Conservation (phyloP, 768 basidiomycete species). For the Termitomyces sp. region DNA sequence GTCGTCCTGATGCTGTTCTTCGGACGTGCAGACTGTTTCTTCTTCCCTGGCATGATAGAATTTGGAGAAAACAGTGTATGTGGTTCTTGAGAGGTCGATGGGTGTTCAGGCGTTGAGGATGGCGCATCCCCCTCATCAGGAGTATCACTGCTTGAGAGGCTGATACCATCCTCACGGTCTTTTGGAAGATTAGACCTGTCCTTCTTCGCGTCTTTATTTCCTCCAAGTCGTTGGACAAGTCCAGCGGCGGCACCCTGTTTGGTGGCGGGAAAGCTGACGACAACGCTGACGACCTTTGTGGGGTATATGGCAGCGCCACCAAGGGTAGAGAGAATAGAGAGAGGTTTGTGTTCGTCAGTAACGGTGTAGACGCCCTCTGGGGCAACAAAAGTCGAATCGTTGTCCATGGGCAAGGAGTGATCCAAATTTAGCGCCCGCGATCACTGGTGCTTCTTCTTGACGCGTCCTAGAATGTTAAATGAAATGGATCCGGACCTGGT, state of each 20-base stretch:
- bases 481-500: conserved; percentile 6
- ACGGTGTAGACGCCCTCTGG: conserved; percentile 88
- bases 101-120: conserved; percentile 34
- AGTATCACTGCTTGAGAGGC: conserved; percentile 79
- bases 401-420: conserved; percentile 51
- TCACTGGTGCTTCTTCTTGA: conserved; percentile 8
- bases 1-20: conserved; percentile 90
- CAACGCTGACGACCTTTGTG: conserved; percentile 55
- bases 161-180: conserved; percentile 62
- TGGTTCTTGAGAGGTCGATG: conserved; percentile 25
- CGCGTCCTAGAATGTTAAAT: not conserved
- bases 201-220: conserved; percentile 60
- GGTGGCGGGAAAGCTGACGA: conserved; percentile 53
- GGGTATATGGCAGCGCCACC: conserved; percentile 42
- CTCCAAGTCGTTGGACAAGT: conserved; percentile 62
- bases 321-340: conserved; percentile 30
- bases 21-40: conserved; percentile 60
- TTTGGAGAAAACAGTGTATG: conserved; percentile 58
- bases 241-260: conserved; percentile 54
- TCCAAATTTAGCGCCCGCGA: conserved; percentile 5
- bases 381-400: conserved; percentile 79
- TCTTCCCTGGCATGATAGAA: conserved; percentile 43
- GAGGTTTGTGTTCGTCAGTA: conserved; percentile 79
- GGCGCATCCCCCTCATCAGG: conserved; percentile 51
- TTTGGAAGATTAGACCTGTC: conserved; percentile 36